Conservation (phyloP, 108 stramenopile species). For the Poteriospumella lacustris region DNA sequence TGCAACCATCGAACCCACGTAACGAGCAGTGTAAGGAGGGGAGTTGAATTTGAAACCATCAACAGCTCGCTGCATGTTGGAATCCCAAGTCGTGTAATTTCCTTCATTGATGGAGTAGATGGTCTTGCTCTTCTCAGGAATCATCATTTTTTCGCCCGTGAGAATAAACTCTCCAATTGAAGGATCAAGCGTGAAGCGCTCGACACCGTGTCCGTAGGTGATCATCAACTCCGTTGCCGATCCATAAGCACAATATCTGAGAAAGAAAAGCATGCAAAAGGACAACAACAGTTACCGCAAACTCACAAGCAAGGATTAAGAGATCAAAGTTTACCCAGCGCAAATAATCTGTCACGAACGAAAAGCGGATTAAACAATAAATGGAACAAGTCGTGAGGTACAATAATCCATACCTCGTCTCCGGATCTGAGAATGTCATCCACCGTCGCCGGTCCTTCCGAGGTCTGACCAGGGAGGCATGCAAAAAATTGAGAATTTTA, state of each 20-base stretch:
- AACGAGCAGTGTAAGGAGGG: slow-evolving; percentile 76
- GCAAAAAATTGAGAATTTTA: slow-evolving; percentile 20
- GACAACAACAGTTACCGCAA: too few species aligned
- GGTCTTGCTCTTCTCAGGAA: slow-evolving; percentile 69
- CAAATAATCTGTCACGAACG: too few species aligned
- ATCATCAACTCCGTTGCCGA: slow-evolving; percentile 90
- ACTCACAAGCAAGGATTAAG: too few species aligned
- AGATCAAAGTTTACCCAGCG: too few species aligned
- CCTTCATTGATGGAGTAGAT: slow-evolving; percentile 98
- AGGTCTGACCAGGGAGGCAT: too few species aligned
- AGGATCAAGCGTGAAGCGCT: slow-evolving; percentile 95
- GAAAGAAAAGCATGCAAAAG: too few species aligned
- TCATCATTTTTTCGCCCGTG: slow-evolving; percentile 75
- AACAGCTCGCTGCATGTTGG: slow-evolving; percentile 81
- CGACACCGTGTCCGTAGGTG: slow-evolving; percentile 75
- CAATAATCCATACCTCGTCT: slow-evolving; percentile 1
- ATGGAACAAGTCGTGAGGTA: too few species aligned
- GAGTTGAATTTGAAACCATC: slow-evolving; percentile 70
- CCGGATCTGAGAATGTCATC: slow-evolving; percentile 85
- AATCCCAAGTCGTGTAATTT: slow-evolving; percentile 83
- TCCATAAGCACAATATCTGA: slow-evolving; percentile 87
- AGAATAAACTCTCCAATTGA: slow-evolving; percentile 97
- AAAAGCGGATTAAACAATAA: too few species aligned
- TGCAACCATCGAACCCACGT: slow-evolving; percentile 98
- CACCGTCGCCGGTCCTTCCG: slow-evolving; percentile 56